Conservation (phyloP, 139 green algal species). For the Micromonas pusilla region DNA sequence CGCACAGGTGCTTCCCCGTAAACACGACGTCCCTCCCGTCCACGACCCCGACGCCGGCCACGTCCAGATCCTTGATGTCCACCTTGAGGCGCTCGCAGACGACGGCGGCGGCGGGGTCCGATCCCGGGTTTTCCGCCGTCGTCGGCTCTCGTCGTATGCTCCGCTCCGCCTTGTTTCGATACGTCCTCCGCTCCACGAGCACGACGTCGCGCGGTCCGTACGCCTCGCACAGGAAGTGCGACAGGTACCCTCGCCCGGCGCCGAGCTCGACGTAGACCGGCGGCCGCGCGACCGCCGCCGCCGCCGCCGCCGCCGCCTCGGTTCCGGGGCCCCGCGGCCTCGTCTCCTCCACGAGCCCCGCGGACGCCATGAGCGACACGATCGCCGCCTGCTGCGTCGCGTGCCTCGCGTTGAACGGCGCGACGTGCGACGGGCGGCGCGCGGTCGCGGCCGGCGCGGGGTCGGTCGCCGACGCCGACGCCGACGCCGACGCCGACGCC, state of each 20-base stretch:
- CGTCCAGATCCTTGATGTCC: conserved; percentile 4
- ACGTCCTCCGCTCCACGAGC: conserved; percentile 15
- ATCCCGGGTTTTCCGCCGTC: too few relatives aligned
- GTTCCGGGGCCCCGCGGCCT: too few relatives aligned
- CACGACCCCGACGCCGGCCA: background rate
- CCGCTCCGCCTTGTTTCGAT: conserved; percentile 12
- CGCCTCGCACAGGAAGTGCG: conserved; percentile 1
- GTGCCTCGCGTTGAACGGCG: background rate
- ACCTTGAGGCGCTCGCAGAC: background rate
- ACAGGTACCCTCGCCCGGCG: conserved; percentile 17
- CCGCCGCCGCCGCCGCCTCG: too few relatives aligned
- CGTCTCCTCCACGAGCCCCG: background rate
- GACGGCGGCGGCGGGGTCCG: too few relatives aligned
- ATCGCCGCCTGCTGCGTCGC: background rate
- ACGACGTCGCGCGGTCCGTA: background rate
- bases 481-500: too few relatives aligned
- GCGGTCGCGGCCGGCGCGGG: too few relatives aligned
- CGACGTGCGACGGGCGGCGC: background rate
- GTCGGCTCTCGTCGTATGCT: background rate
- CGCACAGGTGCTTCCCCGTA: conserved; percentile 72
- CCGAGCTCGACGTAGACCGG: conserved; percentile 17
- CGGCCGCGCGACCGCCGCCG: too few relatives aligned
- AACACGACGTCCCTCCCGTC: conserved; percentile 41
- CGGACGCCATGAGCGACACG: background rate
- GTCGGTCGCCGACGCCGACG: background rate